Base-by-base conservation (phyloP, 1,139 yeast genomes). In the Taphrina wiesneri region DNA sequence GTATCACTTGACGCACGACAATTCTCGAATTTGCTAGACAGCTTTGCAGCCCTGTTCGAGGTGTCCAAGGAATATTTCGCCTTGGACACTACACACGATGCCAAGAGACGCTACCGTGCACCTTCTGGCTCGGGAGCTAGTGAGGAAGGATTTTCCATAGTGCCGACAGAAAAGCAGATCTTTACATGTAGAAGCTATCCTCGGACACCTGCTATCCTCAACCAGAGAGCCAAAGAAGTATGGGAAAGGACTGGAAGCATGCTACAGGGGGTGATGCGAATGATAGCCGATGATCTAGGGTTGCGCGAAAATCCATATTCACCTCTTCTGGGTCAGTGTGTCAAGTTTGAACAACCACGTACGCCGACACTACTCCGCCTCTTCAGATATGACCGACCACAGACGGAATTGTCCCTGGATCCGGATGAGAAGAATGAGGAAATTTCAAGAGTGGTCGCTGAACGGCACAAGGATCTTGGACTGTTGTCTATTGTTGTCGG, bases 351-450 rank as follows among this genome's bases (percentile, higher is more conserved):
- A 21, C 15, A 54, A 13, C 3, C 19, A 39, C 46, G 47, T 3
- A 54, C 59, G 6, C 59, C 59, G 4, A 54, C 59, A 25, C 39
- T 54, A 25, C 47, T 54, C 9, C 46, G 59, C 1, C 34, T 54
- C 15, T 54, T 54, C 19, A 17, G 59, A 43, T 54, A 54, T 36
- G 59, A 54, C 21, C 11, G 59, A 54, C 59, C 59, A 19, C 49
- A 39, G 4, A 9, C 6, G 6, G 59, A 23, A 5, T 21, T 28
- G 15, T n/a, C 52, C n/a, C 7, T n/a, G n/a, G 3, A 17, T 7
- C 13, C 9, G 30, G 13, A 19, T 5, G 5, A 5, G 51, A 23
- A 3, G 30, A 19, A 3, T 2, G n/a, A 26, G 7, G 41, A 54
- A 9, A 17, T 36, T 2, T 54, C 59, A 1, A 21, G 32, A 9